Percentiles rank a stretch among this genome's conserved stretches.
phyloP scores from a whole-genome alignment of 2,329 filamentous ascomycete species.

The Fusarium sp. region DNA sequence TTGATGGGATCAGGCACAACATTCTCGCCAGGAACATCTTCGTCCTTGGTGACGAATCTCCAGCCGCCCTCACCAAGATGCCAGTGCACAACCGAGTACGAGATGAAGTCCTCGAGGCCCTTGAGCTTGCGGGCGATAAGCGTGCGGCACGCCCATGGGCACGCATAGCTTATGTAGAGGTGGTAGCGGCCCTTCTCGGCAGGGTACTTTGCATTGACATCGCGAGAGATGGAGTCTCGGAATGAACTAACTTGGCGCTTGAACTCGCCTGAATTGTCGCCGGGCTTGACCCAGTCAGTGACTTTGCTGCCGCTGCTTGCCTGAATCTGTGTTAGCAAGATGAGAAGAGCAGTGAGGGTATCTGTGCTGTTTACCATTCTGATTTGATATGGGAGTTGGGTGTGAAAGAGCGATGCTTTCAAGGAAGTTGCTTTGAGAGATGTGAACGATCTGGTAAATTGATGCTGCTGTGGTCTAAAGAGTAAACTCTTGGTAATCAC shows the following conservation, averaged over 20 bases:
- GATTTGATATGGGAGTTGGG: conserved; percentile 30
- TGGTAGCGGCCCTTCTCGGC: conserved; percentile 93
- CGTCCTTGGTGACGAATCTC: conserved; percentile 79
- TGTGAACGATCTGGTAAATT: conserved; percentile 21
- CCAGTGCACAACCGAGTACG: conserved; percentile 90
- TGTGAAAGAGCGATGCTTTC: not conserved
- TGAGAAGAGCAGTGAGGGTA: not conserved
- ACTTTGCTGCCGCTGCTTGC: conserved; percentile 59
- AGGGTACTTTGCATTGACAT: conserved; percentile 79
- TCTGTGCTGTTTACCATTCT: conserved; percentile 42
- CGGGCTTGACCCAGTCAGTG: conserved; percentile 85
- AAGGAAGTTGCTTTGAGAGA: conserved; percentile 19
- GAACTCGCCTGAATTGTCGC: conserved; percentile 88
- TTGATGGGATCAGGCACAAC: conserved; percentile 77
- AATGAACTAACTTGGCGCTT: conserved; percentile 89
- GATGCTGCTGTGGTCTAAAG: conserved; percentile 15
- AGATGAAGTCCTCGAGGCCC: conserved; percentile 87
- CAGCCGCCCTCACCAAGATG: conserved; percentile 81
- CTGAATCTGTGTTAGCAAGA: conserved; percentile 35
- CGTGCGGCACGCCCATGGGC: conserved; percentile 91
- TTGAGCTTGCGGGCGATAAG: conserved; percentile 92
- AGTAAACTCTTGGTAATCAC: conserved; percentile 20
- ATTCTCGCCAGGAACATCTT: conserved; percentile 69
- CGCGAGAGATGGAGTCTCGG: conserved; percentile 81
- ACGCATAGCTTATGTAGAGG: conserved; percentile 93